Conservation (phyloP, 2,329 filamentous ascomycete genomes). For the Lasiodiplodia citricola region DNA sequence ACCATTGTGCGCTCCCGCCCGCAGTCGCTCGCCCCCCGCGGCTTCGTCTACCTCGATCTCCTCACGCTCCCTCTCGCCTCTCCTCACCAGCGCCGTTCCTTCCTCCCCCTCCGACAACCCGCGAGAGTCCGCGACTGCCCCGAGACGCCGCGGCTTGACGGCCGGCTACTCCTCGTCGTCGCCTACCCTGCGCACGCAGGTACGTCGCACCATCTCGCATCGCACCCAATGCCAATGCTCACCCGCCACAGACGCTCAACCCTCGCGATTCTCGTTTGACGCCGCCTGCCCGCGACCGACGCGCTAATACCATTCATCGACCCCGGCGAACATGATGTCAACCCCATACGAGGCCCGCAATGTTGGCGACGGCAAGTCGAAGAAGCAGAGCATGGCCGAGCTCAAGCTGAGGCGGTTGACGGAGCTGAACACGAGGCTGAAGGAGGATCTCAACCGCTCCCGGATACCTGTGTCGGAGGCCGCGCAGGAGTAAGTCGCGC, state of each 20-base stretch:
- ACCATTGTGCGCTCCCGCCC: slow-evolving; percentile 20
- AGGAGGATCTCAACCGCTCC: slow-evolving; percentile 94
- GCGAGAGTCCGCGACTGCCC: slow-evolving; percentile 23
- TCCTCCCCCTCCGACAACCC: slow-evolving; percentile 28
- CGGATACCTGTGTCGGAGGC: slow-evolving; percentile 96
- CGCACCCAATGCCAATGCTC: slow-evolving; percentile 23
- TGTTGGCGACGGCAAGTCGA: slow-evolving; percentile 75
- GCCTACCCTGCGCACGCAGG: slow-evolving; percentile 30
- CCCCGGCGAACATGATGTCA: slow-evolving; percentile 55
- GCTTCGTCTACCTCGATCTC: slow-evolving; percentile 14
- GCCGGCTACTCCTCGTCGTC: slow-evolving; percentile 35
- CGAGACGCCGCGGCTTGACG: slow-evolving; percentile 28
- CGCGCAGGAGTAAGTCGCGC: slow-evolving; percentile 59
- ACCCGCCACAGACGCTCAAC: slow-evolving; percentile 23
- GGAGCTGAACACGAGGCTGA: slow-evolving; percentile 93
- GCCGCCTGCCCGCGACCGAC: slow-evolving; percentile 13
- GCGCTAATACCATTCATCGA: slow-evolving; percentile 18
- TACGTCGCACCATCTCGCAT: slow-evolving; percentile 27
- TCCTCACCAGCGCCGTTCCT: slow-evolving; percentile 10
- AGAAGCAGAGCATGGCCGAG: slow-evolving; percentile 99
- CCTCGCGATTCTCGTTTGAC: slow-evolving; percentile 21
- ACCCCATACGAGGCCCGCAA: slow-evolving; percentile 69
- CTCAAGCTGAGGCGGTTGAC: slow-evolving; percentile 95
- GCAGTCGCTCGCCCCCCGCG: slow-evolving; percentile 25
- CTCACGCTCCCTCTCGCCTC: slow-evolving; percentile 12